Conservation (phyloP, 192 early-diverging fungal species). For the Backusella liffmaniae region DNA sequence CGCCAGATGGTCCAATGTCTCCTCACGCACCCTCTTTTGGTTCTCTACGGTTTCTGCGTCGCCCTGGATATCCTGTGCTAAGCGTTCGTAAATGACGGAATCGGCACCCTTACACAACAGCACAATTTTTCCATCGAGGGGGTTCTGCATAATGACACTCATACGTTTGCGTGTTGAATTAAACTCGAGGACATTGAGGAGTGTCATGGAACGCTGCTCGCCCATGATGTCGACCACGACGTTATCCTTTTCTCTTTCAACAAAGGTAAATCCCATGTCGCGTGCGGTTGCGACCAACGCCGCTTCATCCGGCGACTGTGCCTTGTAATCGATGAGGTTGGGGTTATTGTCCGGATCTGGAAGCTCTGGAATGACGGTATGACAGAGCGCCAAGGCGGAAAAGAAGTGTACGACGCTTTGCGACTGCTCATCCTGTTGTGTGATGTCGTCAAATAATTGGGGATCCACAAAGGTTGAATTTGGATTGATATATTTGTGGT, state of each 20-base stretch:
- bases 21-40: constrained; percentile 68
- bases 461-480: constrained; percentile 71
- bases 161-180: constrained; percentile 94
- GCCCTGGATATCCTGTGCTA: constrained; percentile 32
- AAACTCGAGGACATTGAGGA: constrained; percentile 81
- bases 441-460: constrained; percentile 25
- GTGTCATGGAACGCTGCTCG: constrained; percentile 59
- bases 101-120: constrained; percentile 94
- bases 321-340: constrained; percentile 75
- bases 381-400: constrained; percentile 59
- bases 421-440: constrained; percentile 18
- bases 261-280: constrained; percentile 80
- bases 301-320: constrained; percentile 93
- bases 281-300: constrained; percentile 86
- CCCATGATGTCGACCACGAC: constrained; percentile 76
- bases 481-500: constrained; percentile 60
- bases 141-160: constrained; percentile 80
- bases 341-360: constrained; percentile 48
- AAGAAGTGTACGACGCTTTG: constrained; percentile 49
- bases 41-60: constrained; percentile 37
- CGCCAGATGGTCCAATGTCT: constrained; percentile 78
- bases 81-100: constrained; percentile 81
- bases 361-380: constrained; percentile 58
- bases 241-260: constrained; percentile 71
- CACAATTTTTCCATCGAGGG: constrained; percentile 60